Conservation (phyloP, 2,329 filamentous ascomycete species). For the Cladophialophora carrionii region DNA sequence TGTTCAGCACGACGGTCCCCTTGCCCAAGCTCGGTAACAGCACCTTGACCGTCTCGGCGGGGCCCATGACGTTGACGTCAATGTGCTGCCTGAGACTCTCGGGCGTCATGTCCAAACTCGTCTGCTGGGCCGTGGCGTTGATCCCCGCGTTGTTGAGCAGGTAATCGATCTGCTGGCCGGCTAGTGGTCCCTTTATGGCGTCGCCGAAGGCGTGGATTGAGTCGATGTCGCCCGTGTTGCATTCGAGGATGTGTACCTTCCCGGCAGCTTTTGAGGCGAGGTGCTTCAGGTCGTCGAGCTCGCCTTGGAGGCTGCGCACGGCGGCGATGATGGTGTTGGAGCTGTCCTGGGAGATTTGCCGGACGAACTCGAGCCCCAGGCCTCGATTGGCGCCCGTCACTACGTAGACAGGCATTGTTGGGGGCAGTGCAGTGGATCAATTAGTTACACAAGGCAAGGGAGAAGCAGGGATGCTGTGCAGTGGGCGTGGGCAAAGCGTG, state of each 20-base stretch:
- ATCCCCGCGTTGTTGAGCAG: constrained; percentile 36
- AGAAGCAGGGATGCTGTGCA: not conserved
- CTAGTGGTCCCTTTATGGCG: constrained; percentile 11
- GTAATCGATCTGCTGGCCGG: constrained; percentile 16
- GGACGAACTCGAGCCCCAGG: constrained; percentile 37
- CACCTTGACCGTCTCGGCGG: constrained; percentile 39
- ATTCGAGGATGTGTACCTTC: constrained; percentile 32
- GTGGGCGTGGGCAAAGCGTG: not conserved
- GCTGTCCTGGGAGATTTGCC: constrained; percentile 17
- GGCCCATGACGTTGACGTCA: constrained; percentile 42
- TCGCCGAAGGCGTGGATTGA: constrained; percentile 25
- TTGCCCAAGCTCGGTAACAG: constrained; percentile 38
- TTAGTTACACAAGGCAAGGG: not conserved
- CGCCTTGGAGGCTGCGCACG: constrained; percentile 19
- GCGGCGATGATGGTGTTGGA: constrained; percentile 31
- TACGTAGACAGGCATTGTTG: constrained; percentile 33
- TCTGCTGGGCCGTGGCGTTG: constrained; percentile 24
- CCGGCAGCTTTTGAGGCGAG: not conserved
- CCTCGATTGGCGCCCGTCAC: constrained; percentile 42
- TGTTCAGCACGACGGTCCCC: constrained; percentile 30
- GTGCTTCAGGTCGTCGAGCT: constrained; percentile 22
- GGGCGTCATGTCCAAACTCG: constrained; percentile 20
- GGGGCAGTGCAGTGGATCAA: not conserved
- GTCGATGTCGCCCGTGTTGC: constrained; percentile 20
- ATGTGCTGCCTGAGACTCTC: constrained; percentile 28